phyloP scores from a whole-genome alignment of 2,329 filamentous ascomycete genomes.

The Neofusicoccum sp. region DNA sequence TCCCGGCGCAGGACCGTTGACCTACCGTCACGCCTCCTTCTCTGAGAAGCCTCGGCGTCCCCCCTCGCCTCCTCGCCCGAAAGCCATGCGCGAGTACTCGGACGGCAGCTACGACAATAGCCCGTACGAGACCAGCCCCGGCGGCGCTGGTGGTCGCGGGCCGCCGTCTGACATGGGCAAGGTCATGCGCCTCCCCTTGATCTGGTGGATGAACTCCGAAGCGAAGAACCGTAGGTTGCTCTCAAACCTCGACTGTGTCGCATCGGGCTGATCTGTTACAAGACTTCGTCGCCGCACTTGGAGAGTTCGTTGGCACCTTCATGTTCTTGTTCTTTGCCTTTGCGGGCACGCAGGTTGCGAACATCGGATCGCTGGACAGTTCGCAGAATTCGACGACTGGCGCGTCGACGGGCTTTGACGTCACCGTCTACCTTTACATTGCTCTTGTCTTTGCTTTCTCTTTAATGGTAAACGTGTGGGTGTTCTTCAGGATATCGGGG shows the following conservation, averaged over 20 bases:
- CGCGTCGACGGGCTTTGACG: conserved; percentile 23
- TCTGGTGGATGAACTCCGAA: conserved; percentile 40
- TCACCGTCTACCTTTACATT: conserved; percentile 39
- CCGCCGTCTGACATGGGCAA: conserved; percentile 23
- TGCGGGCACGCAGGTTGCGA: conserved; percentile 42
- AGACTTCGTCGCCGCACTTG: conserved; percentile 38
- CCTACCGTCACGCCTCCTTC: not conserved
- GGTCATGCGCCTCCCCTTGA: conserved; percentile 37
- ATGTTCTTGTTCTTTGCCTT: conserved; percentile 47
- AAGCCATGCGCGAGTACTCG: not conserved
- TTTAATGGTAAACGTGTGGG: conserved; percentile 44
- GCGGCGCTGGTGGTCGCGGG: not conserved
- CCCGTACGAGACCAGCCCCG: not conserved
- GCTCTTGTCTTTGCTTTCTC: conserved; percentile 42
- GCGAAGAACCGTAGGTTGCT: conserved; percentile 37
- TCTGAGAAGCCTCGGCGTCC: not conserved
- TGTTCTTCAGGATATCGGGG: conserved; percentile 43
- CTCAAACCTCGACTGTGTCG: not conserved
- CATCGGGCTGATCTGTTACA: not conserved
- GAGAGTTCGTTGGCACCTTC: conserved; percentile 44
- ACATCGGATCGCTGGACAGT: conserved; percentile 30
- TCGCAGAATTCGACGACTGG: conserved; percentile 28
- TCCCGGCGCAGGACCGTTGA: not conserved
- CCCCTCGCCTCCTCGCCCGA: not conserved
- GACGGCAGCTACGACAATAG: conserved; percentile 3